Evolutionary conservation across 2,329 filamentous ascomycete species (phyloP), one percentile per base, ranked within the genome.

Genomic region (Aspergillus intermedius): DNA sequence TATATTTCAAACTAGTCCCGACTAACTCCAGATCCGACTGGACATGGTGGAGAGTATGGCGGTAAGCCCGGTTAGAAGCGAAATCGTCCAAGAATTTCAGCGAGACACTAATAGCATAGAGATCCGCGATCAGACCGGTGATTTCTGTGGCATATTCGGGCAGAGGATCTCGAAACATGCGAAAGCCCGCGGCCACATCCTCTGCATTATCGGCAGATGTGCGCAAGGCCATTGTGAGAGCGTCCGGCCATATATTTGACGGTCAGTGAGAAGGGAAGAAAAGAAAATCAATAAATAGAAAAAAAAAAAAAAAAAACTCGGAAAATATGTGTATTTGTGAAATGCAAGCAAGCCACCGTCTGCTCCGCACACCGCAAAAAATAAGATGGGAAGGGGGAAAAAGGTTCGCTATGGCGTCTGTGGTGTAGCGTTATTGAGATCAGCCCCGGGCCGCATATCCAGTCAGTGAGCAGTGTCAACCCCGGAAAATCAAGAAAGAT

Each of bases 61-160:
- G 67, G 59, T 72, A 70, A 13, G 61, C 66, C 23, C 67, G 65
- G 49, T 69, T 61, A 12, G 67, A 64, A 25, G 76, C 62, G 23
- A 72, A 62, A 44, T 68, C 67, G 39, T 77, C 70, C 35, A 83
- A 64, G 39, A 66, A 66, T 42, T 73, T 72, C 21, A 83, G 66
- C 7, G 67, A 69, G 43, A 73, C 69, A 48, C 77, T 77, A 60
- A 82, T 76, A 45, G 71, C 71, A 58, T 77, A 80, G 21, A 82
- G 70, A 51, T 79, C 72, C 47, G 75, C 72, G 46, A 82, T 77
- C 23, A 77, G 63, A 28, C 69, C 69, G 21, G 77, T 78, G 55
- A 83, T 77, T 40, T 78, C 74, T 28, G 74, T 72, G 30, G 74
- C 68, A 56, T 75, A 66, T 46, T 77, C 70, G 6, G 76, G 74